A percentile compares a stretch with the other conserved stretches of the same genome.
These are phyloP conservation scores for Phytophthora ohioensis DNA, from an alignment of 352 stramenopile species.

Conservation along the genomic window DNA sequence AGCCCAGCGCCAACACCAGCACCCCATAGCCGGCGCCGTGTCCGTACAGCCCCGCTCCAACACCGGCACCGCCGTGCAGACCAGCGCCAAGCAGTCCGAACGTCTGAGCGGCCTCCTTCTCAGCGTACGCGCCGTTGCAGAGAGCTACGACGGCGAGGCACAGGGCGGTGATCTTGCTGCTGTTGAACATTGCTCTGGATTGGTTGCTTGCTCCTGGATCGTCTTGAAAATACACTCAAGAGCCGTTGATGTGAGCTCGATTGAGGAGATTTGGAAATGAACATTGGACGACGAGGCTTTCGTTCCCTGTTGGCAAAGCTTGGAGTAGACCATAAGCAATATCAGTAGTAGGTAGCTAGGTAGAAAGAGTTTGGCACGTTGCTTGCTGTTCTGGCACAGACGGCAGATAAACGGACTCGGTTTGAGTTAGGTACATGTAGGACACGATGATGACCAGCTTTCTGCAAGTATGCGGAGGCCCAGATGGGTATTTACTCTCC, in stretches of 20 bases:
- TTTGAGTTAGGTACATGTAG: too few species aligned
- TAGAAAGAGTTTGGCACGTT: background rate
- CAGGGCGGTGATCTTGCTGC: conserved; percentile 19
- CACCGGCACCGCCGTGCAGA: background rate
- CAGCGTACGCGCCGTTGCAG: background rate
- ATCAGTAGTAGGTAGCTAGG: background rate
- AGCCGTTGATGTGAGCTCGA: conserved; percentile 8
- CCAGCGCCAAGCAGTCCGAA: conserved; percentile 13
- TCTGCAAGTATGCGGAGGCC: background rate
- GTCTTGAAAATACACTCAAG: background rate
- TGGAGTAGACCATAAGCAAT: too few species aligned
- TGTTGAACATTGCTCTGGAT: conserved; percentile 19
- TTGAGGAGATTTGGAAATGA: conserved; percentile 17
- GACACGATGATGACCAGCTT: background rate
- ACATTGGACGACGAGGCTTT: too few species aligned
- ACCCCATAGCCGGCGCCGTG: background rate
- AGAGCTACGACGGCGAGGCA: conserved; percentile 19
- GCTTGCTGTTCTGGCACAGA: background rate
- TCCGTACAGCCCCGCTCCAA: background rate
- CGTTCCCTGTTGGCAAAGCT: too few species aligned
- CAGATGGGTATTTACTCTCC: background rate
- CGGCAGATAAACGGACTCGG: too few species aligned
- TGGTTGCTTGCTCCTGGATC: background rate
- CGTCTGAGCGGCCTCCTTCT: conserved; percentile 20
- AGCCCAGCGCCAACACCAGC: background rate